Evolutionary conservation across 1,284 basidiomycete species (phyloP).

Genomic region (Laetiporus sulphureus): DNA sequence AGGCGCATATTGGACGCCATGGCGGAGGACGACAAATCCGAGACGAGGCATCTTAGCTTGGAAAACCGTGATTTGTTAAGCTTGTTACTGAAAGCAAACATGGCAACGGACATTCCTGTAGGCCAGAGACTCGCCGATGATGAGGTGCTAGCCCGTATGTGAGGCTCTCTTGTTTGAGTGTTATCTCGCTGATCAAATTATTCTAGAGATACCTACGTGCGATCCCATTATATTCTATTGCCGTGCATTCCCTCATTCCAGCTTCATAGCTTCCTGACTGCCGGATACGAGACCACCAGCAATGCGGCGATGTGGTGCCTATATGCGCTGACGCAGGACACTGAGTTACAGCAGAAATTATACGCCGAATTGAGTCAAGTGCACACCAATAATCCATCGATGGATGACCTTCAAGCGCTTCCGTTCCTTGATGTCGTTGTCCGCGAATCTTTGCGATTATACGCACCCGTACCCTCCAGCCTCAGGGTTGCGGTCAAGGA

Average conservation of each 20-base stretch:
- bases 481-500: constrained; percentile 46
- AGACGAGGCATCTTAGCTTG: constrained; percentile 2
- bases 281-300: constrained; percentile 70
- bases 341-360: constrained; percentile 30
- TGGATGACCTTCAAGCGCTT: constrained; percentile 36
- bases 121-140: constrained; percentile 43
- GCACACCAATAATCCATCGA: constrained; percentile 13
- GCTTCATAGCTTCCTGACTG: constrained; percentile 35
- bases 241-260: neutral
- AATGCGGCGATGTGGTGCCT: constrained; percentile 51
- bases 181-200: neutral
- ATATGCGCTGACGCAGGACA: constrained; percentile 60
- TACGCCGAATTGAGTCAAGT: constrained; percentile 57
- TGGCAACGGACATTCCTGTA: constrained; percentile 34
- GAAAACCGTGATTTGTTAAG: constrained; percentile 25
- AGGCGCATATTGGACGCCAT: constrained; percentile 9
- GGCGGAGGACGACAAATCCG: constrained; percentile 3
- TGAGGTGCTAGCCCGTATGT: constrained; percentile 49
- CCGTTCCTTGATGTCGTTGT: constrained; percentile 65
- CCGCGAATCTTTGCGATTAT: constrained; percentile 63
- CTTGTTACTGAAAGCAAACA: constrained; percentile 39
- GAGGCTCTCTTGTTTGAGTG: neutral
- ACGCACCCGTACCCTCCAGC: constrained; percentile 54
- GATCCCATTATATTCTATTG: neutral
- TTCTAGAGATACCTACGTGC: constrained; percentile 20